Conservation (phyloP, 805 yeast genomes). For the Metschnikowia arizonensis region DNA sequence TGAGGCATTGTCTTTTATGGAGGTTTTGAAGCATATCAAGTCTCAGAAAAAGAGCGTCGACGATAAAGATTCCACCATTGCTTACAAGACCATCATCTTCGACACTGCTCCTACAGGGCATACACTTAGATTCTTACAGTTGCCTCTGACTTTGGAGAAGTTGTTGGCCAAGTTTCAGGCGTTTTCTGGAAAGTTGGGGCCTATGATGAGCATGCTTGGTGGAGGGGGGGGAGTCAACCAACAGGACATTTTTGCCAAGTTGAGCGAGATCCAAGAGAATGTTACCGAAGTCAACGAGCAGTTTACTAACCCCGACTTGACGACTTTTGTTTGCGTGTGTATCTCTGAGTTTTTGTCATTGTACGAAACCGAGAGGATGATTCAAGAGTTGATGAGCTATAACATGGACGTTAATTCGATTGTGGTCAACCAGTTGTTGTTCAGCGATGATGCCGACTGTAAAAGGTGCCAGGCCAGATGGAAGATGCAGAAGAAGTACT, state of each 20-base stretch:
- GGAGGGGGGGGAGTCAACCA: slow-evolving; percentile 54
- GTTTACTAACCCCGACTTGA: slow-evolving; percentile 92
- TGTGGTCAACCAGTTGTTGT: slow-evolving; percentile 88
- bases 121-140: slow-evolving; percentile 88
- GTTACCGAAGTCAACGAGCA: slow-evolving; percentile 89
- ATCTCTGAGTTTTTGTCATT: slow-evolving; percentile 93
- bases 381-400: slow-evolving; percentile 91
- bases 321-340: slow-evolving; percentile 95
- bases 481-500: slow-evolving; percentile 92
- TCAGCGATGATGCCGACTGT: slow-evolving; percentile 81
- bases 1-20: slow-evolving; percentile 97
- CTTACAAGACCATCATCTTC: slow-evolving; percentile 84
- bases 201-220: slow-evolving; percentile 75
- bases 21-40: slow-evolving; percentile 94
- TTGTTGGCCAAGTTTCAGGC: slow-evolving; percentile 84
- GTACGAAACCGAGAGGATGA: slow-evolving; percentile 96
- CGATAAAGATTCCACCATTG: slow-evolving; percentile 23
- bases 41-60: slow-evolving; percentile 46
- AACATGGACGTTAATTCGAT: slow-evolving; percentile 96
- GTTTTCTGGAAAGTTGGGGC: slow-evolving; percentile 82
- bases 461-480: slow-evolving; percentile 88
- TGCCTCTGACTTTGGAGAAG: slow-evolving; percentile 89
- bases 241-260: slow-evolving; percentile 70
- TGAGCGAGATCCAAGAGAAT: slow-evolving; percentile 73
- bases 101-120: slow-evolving; percentile 99